phyloP scores from a whole-genome alignment of 768 basidiomycete genomes.

The Leucocoprinus sp. region DNA sequence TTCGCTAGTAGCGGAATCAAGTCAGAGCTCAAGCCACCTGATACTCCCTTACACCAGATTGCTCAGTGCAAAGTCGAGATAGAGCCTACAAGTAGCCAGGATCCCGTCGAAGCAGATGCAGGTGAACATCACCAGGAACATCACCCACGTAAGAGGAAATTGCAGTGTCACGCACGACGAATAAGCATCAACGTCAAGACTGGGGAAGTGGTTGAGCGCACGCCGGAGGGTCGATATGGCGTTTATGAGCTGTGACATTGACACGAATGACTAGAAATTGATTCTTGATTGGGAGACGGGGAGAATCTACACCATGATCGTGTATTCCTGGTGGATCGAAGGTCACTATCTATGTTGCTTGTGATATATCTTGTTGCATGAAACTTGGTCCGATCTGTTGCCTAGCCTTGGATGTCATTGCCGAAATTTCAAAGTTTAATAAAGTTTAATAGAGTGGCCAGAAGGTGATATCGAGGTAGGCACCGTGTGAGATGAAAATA shows the following conservation, averaged over 20 bases:
- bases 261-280: too few species aligned
- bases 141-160: constrained; percentile 5
- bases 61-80: neutral
- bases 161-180: constrained; percentile 8
- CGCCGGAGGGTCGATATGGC: constrained; percentile 8
- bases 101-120: neutral
- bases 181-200: constrained; percentile 11
- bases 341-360: too few species aligned
- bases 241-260: constrained; percentile 9
- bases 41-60: neutral
- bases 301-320: too few species aligned
- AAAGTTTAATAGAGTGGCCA: too few species aligned
- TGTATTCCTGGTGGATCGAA: too few species aligned
- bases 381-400: too few species aligned
- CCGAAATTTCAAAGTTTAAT: too few species aligned
- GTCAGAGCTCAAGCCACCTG: neutral
- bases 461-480: too few species aligned
- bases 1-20: neutral
- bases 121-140: neutral
- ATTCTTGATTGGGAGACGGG: too few species aligned
- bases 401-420: too few species aligned
- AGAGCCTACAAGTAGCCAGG: neutral
- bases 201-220: constrained; percentile 8
- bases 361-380: too few species aligned
- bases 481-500: too few species aligned